Base-by-base conservation (phyloP, 306 rosid species). In the Cicer cuneatum region DNA sequence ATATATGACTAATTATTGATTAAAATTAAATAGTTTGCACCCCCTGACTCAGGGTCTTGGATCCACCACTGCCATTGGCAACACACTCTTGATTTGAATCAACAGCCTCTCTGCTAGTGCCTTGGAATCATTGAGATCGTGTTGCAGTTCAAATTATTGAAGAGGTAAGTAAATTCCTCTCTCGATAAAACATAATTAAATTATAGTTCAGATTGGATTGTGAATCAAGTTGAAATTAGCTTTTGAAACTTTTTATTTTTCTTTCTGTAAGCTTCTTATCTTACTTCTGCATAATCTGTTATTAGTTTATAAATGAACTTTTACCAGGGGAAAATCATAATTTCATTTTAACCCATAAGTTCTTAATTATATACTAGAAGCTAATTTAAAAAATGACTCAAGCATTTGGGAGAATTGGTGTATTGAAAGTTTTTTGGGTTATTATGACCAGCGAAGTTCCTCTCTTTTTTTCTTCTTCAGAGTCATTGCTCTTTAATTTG, bases 51-150 rank as follows among this genome's bases (percentile, higher is more conserved):
- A 7, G 10, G 21, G 56, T 7, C 19, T 8, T 49, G 16, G 6
- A 47, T 47, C 5, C 19, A 0, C 10, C 24, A 7, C 21, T 51
- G 5, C 35, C 35, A 29, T 29, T 29, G 35, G 35, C 35, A 29
- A 29, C 35, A 29, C 5, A 29, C 5, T 29, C 4, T 29, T 29
- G 12, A 91, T 94, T 68, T 89, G 96, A 61, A 94, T 91, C 75
- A 94, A 79, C 74, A 88, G 96, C 83, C 93, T 90, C 80, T 94
- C 98, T 51, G 90, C 13, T 92, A 94, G 89, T 90, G 83, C 90
- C 92, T 75, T 85, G 92, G 87, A 94, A 94, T 61, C 99, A 96
- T 0, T 97, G 99, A 65, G 99, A 92, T 61, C 87, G 99, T 13
- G 96, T 94, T 68, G 99, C 97, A 0, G 85, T 92, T 57, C 81